Evolutionary conservation across 768 basidiomycete species (phyloP).

Genomic region (Auricularia sp.): DNA sequence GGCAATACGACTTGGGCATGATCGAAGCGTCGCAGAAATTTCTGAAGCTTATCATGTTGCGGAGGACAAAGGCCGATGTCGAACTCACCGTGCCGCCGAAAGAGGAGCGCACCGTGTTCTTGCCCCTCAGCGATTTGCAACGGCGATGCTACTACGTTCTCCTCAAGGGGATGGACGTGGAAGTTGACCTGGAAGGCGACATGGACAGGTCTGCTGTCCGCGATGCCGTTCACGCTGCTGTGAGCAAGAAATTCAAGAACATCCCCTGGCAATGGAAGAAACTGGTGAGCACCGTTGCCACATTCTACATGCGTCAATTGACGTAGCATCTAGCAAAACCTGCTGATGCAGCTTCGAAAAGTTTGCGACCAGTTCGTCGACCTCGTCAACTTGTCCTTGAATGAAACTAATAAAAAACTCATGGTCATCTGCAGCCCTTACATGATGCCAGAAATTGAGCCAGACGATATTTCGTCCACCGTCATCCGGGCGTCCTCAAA

Average conservation of each 20-base stretch:
- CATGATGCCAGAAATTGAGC: constrained; percentile 37
- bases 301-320: not conserved
- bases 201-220: not conserved
- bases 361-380: constrained; percentile 50
- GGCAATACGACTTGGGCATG: constrained; percentile 40
- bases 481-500: constrained; percentile 52
- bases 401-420: constrained; percentile 1
- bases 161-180: not conserved
- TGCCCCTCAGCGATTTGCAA: constrained; percentile 18
- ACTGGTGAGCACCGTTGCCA: not conserved
- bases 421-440: constrained; percentile 35
- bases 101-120: constrained; percentile 46
- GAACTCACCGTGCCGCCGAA: constrained; percentile 41
- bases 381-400: not conserved
- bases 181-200: not conserved
- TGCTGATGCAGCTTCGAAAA: constrained; percentile 61
- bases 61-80: constrained; percentile 47
- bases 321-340: constrained; percentile 22
- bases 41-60: constrained; percentile 44
- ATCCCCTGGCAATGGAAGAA: not conserved
- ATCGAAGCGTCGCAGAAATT: constrained; percentile 39
- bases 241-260: not conserved
- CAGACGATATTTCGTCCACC: constrained; percentile 30
- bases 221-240: not conserved
- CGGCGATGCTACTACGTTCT: not conserved